Conservation (phyloP, 805 yeast genomes). For the Kodamaea fukazawae region DNA sequence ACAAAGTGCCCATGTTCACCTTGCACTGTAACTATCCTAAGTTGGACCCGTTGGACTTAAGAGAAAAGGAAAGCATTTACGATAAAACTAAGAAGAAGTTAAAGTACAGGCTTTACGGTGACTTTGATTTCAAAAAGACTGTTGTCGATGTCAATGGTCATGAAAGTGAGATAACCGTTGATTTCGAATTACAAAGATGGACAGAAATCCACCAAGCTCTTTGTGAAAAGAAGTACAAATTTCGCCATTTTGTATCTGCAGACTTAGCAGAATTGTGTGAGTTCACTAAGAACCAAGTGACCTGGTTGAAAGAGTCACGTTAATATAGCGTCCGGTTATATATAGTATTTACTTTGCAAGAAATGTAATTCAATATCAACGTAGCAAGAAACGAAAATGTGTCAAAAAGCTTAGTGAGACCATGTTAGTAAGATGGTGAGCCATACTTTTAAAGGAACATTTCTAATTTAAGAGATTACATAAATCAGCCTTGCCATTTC, state of each 20-base stretch:
- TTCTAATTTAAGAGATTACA: no score
- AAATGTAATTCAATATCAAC: no score
- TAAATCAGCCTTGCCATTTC: no score
- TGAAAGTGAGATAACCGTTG: slow-evolving; percentile 9
- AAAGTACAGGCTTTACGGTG: slow-evolving; percentile 28
- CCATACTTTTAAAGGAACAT: no score
- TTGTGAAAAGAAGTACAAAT: slow-evolving; percentile 24
- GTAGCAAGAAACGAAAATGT: no score
- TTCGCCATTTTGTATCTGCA: slow-evolving; percentile 22
- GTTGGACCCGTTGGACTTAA: slow-evolving; percentile 29
- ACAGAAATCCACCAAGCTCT: slow-evolving; percentile 22
- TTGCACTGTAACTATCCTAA: slow-evolving; percentile 38
- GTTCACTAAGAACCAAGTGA: slow-evolving; percentile 27
- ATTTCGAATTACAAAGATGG: slow-evolving; percentile 36
- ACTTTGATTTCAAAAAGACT: slow-evolving; percentile 18
- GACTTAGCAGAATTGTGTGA: slow-evolving; percentile 25
- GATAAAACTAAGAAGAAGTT: slow-evolving; percentile 22
- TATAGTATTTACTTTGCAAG: no score
- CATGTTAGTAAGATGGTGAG: no score
- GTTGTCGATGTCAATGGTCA: slow-evolving; percentile 7
- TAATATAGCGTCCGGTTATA: no score
- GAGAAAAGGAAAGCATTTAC: slow-evolving; percentile 22
- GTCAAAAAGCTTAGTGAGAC: no score
- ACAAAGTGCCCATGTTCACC: slow-evolving; percentile 24
- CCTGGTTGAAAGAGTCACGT: slow-evolving; percentile 16